Conservation (phyloP, 2,329 filamentous ascomycete species). For the Rhexocercosporidium sp. region DNA sequence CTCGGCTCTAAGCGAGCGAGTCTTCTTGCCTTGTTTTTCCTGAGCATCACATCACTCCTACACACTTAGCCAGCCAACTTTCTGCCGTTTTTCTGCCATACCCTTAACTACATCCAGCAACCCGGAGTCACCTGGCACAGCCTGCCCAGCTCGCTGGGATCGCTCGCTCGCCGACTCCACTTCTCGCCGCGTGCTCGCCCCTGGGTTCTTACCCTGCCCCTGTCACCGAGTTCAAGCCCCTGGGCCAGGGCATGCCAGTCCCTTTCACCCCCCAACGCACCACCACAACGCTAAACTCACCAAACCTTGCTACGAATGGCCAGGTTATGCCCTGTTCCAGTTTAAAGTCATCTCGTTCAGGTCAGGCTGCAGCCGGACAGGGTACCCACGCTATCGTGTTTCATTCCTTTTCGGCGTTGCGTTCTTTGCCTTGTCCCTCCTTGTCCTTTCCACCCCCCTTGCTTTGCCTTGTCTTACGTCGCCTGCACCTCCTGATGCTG, state of each 20-base stretch:
- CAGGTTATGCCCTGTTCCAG: conserved; percentile 20
- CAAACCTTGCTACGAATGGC: too few species aligned
- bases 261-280: background rate
- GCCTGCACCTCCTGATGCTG: conserved; percentile 20
- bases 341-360: conserved; percentile 20
- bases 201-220: conserved; percentile 6
- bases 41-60: background rate
- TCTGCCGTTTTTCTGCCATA: conserved; percentile 20
- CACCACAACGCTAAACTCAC: too few species aligned
- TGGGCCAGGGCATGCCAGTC: background rate
- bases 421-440: too few species aligned
- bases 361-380: conserved; percentile 27
- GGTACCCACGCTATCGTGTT: conserved; percentile 43
- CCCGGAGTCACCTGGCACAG: background rate
- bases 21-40: too few species aligned
- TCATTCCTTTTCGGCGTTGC: conserved; percentile 37
- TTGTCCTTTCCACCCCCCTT: conserved; percentile 8
- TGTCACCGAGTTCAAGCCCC: conserved; percentile 21
- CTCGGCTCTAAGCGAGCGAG: background rate
- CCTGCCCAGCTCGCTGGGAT: conserved; percentile 10
- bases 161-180: conserved; percentile 16
- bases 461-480: conserved; percentile 10
- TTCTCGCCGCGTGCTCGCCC: background rate
- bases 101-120: conserved; percentile 2
- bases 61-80: background rate